A percentile compares a stretch with the other conserved stretches of the same genome.
These are phyloP conservation scores for Podaxis carcinomalis DNA, from an alignment of 768 basidiomycete genomes.

Conservation along the genomic window DNA sequence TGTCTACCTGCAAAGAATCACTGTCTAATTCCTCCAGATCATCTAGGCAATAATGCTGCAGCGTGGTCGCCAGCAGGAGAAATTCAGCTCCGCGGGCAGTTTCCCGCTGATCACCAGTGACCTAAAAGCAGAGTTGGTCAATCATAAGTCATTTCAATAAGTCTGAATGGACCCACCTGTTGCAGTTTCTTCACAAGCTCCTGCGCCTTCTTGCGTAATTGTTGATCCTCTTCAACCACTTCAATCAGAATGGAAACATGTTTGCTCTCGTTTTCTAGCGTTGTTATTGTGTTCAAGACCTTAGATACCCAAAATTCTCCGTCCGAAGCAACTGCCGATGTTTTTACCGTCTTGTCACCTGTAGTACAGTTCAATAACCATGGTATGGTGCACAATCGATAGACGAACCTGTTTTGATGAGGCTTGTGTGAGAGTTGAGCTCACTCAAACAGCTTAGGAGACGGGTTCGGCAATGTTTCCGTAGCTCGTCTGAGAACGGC, in stretches of 20 bases:
- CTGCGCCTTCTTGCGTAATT: conserved; percentile 41
- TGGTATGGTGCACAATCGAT: conserved; percentile 7
- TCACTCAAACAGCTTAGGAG: conserved; percentile 74
- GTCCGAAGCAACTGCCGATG: conserved; percentile 59
- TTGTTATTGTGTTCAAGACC: conserved; percentile 50
- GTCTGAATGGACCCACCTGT: conserved; percentile 30
- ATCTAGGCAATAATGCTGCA: conserved; percentile 69
- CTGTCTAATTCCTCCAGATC: conserved; percentile 47
- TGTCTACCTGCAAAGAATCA: conserved; percentile 58
- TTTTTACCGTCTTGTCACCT: conserved; percentile 50
- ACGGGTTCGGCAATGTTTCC: conserved; percentile 59
- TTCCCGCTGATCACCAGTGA: conserved; percentile 34
- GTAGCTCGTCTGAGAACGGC: conserved; percentile 68
- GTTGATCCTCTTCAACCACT: conserved; percentile 50
- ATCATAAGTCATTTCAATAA: background rate
- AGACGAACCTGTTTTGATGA: conserved; percentile 45
- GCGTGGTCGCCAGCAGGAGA: conserved; percentile 61
- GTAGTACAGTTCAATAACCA: background rate
- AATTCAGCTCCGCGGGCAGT: conserved; percentile 67
- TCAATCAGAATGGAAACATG: conserved; percentile 54
- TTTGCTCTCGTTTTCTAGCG: conserved; percentile 63
- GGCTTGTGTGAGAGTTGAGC: conserved; percentile 53
- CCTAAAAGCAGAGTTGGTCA: conserved; percentile 13
- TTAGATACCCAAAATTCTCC: conserved; percentile 80
- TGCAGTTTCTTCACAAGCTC: conserved; percentile 37